These are phyloP conservation scores for Rhynchospora pubera DNA, from an alignment of 176 grass and related monocot species.

Conservation along the genomic window DNA sequence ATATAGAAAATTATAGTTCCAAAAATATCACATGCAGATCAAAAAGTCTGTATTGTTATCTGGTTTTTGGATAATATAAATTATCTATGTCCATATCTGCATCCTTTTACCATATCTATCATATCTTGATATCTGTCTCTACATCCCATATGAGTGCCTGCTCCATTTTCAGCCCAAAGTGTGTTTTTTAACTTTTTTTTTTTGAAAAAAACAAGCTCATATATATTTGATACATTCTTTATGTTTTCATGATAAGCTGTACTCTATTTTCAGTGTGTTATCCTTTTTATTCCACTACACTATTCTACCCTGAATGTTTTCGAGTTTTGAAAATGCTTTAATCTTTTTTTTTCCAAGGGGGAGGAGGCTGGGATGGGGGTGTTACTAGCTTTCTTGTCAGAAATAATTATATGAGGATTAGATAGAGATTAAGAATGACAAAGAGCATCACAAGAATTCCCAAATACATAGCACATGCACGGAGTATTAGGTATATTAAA, in stretches of 20 bases:
- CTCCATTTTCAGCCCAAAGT: background rate
- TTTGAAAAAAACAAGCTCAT: background rate
- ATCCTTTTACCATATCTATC: background rate
- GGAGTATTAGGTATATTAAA: background rate
- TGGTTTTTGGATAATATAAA: background rate
- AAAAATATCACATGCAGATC: background rate
- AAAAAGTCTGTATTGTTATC: background rate
- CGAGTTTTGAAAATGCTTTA: background rate
- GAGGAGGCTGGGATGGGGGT: background rate
- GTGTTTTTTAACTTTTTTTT: background rate
- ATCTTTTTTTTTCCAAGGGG: background rate
- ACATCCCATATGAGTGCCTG: background rate
- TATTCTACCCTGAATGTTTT: background rate
- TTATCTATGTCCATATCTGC: background rate
- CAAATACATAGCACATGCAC: background rate
- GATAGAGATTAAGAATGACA: background rate
- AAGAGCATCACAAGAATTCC: background rate
- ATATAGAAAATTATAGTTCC: background rate
- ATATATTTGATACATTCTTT: background rate
- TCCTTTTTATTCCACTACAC: background rate
- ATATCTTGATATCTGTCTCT: background rate
- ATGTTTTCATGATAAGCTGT: background rate
- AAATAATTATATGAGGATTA: background rate
- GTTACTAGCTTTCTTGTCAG: background rate
- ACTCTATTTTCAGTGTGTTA: background rate